Evolutionary conservation across 1,284 basidiomycete genomes (phyloP).

Genomic region (Rhodotorula sp.): DNA sequence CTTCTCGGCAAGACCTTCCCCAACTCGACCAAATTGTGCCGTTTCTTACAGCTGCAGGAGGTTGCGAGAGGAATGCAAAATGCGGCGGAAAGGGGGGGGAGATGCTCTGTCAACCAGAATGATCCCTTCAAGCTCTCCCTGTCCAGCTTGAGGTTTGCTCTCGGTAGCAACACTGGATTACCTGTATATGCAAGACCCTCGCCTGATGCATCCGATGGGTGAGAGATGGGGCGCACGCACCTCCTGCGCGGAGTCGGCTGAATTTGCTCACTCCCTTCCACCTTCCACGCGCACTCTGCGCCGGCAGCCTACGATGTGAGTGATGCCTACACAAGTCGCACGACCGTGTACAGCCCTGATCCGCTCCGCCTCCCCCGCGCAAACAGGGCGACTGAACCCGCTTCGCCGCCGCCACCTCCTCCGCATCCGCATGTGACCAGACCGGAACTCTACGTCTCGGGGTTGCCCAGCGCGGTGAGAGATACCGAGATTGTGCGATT

Average conservation of each 20-base stretch:
- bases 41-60: too few species aligned
- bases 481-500: slow-evolving; percentile 27
- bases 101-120: too few species aligned
- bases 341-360: too few species aligned
- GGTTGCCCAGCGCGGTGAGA: not conserved
- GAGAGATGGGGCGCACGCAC: not conserved
- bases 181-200: too few species aligned
- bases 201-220: not conserved
- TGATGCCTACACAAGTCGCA: too few species aligned
- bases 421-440: slow-evolving; percentile 8
- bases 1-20: not conserved
- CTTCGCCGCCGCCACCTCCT: not conserved
- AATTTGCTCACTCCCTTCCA: too few species aligned
- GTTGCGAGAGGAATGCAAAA: too few species aligned
- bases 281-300: not conserved
- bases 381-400: not conserved
- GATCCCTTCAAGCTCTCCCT: too few species aligned
- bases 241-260: not conserved
- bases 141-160: not conserved
- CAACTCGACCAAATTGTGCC: too few species aligned
- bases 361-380: too few species aligned
- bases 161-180: not conserved
- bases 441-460: slow-evolving; percentile 22
- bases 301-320: not conserved
- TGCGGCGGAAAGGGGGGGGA: too few species aligned